Conservation (phyloP, 257 asterid species). For the Craterostigma plantagineum region DNA sequence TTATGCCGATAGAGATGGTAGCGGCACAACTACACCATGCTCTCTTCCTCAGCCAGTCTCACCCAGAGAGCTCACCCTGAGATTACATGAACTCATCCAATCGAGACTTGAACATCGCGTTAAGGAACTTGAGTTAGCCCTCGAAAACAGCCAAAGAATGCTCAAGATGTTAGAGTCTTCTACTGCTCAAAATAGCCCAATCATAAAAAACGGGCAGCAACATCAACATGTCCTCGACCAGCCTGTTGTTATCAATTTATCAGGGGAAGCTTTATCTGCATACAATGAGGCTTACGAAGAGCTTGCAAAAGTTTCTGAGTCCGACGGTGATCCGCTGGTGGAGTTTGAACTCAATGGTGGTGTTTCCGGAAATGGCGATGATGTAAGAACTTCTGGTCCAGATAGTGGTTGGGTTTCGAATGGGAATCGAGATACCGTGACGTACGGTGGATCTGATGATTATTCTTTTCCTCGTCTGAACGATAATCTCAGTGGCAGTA, state of each 20-base stretch:
- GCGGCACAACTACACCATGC: slow-evolving; percentile 31
- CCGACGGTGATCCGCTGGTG: slow-evolving; percentile 34
- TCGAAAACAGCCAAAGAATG: slow-evolving; percentile 44
- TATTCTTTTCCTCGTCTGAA: neutral
- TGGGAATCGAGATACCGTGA: slow-evolving; percentile 3
- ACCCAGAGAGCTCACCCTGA: slow-evolving; percentile 63
- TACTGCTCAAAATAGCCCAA: slow-evolving; percentile 24
- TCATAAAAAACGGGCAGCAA: slow-evolving; percentile 8
- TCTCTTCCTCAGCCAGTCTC: slow-evolving; percentile 47
- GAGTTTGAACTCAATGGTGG: no score
- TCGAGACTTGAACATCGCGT: slow-evolving; percentile 59
- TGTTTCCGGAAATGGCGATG: no score
- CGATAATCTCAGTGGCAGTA: slow-evolving; percentile 12
- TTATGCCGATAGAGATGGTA: slow-evolving; percentile 30
- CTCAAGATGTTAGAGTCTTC: slow-evolving; percentile 20
- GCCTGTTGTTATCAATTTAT: slow-evolving; percentile 42
- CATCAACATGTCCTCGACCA: slow-evolving; percentile 19
- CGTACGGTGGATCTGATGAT: neutral
- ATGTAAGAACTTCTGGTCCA: slow-evolving; percentile 9
- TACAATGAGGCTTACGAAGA: slow-evolving; percentile 39
- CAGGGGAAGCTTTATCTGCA: slow-evolving; percentile 47
- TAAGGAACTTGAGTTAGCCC: slow-evolving; percentile 62
- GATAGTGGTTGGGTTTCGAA: no score
- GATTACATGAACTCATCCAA: slow-evolving; percentile 70
- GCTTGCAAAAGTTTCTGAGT: slow-evolving; percentile 27